phyloP scores from a whole-genome alignment of 2,329 filamentous ascomycete genomes.

The Magnaporthales sp. region DNA sequence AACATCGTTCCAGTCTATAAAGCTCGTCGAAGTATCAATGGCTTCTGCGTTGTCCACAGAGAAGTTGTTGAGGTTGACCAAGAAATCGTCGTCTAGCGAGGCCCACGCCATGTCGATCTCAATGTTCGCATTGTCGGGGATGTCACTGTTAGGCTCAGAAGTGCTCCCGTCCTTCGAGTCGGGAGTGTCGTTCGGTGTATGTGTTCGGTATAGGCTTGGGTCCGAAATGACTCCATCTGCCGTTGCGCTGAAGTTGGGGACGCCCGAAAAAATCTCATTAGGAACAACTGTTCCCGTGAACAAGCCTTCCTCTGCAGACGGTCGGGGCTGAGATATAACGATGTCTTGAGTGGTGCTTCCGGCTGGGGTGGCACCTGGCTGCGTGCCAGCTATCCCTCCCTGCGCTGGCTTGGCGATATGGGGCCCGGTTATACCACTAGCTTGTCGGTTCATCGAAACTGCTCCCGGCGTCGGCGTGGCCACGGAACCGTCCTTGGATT shows the following conservation, averaged over 20 bases:
- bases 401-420: slow-evolving; percentile 12
- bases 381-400: slow-evolving; percentile 16
- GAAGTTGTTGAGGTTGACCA: slow-evolving; percentile 32
- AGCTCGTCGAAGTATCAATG: slow-evolving; percentile 7
- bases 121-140: slow-evolving; percentile 43
- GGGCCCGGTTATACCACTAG: slow-evolving; percentile 21
- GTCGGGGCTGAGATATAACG: slow-evolving; percentile 3
- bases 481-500: slow-evolving; percentile 29
- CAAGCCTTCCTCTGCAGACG: slow-evolving; percentile 15
- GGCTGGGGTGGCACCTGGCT: not conserved
- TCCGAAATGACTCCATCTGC: slow-evolving; percentile 42
- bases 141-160: slow-evolving; percentile 55
- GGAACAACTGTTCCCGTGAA: slow-evolving; percentile 41
- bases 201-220: slow-evolving; percentile 41
- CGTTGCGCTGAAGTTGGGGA: slow-evolving; percentile 30
- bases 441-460: slow-evolving; percentile 41
- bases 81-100: slow-evolving; percentile 35
- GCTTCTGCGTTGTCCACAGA: slow-evolving; percentile 19
- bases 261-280: slow-evolving; percentile 34
- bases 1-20: slow-evolving; percentile 39
- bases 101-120: slow-evolving; percentile 46
- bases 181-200: slow-evolving; percentile 55
- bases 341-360: not conserved
- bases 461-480: slow-evolving; percentile 43
- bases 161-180: slow-evolving; percentile 53